Conservation (phyloP, 2,329 filamentous ascomycete genomes). For the Penicillium corylophilum region DNA sequence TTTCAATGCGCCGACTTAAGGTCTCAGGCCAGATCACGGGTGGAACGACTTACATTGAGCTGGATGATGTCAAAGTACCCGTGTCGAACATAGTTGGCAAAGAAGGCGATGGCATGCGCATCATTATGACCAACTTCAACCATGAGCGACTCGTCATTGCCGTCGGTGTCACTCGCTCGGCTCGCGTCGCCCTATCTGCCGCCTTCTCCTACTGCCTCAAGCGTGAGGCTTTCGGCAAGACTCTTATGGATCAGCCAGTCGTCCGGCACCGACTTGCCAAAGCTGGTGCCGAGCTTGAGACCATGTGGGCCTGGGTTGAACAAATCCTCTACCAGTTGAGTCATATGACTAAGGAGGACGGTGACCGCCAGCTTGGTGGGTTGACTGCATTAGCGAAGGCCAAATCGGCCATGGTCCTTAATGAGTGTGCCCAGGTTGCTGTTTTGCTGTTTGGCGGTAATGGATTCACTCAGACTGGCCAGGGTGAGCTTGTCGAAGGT, state of each 20-base stretch:
- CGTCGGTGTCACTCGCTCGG: constrained; percentile 62
- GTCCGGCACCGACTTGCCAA: constrained; percentile 72
- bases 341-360: constrained; percentile 52
- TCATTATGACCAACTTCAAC: constrained; percentile 79
- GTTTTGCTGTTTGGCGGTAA: constrained; percentile 72
- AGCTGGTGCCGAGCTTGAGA: constrained; percentile 66
- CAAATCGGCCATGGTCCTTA: constrained; percentile 68
- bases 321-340: constrained; percentile 68
- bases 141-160: constrained; percentile 70
- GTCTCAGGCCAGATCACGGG: constrained; percentile 64
- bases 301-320: constrained; percentile 71
- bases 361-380: constrained; percentile 61
- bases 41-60: constrained; percentile 73
- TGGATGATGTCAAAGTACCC: constrained; percentile 72
- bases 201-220: constrained; percentile 65
- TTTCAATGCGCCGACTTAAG: constrained; percentile 66
- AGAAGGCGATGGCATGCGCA: constrained; percentile 71
- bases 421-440: constrained; percentile 68
- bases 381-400: constrained; percentile 72
- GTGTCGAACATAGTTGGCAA: constrained; percentile 67
- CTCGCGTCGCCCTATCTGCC: constrained; percentile 59
- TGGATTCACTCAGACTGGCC: constrained; percentile 67
- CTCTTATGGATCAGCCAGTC: constrained; percentile 71
- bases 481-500: constrained; percentile 70
- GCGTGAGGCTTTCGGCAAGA: constrained; percentile 66